Evolutionary conservation across 306 rosid species (phyloP).

Genomic region (Vicia faba): DNA sequence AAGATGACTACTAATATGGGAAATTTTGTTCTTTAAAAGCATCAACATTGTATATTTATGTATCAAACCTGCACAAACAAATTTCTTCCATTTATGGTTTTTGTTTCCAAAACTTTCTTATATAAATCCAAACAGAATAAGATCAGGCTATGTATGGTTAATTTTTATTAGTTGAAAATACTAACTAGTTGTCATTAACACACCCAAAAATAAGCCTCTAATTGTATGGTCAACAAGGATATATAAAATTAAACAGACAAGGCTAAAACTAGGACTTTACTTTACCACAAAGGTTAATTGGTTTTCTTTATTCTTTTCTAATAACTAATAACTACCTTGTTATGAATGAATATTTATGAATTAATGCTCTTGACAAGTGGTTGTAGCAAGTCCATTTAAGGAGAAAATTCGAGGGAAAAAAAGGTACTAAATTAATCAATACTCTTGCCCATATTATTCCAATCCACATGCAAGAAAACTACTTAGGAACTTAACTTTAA

Average conservation of each 20-base stretch:
- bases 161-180: constrained; percentile 26
- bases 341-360: constrained; percentile 17
- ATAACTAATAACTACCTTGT: constrained; percentile 25
- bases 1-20: constrained; percentile 38
- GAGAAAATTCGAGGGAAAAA: constrained; percentile 42
- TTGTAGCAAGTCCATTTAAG: constrained; percentile 47
- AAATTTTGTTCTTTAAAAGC: constrained; percentile 41
- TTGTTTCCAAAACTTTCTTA: constrained; percentile 24
- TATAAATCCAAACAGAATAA: constrained; percentile 34
- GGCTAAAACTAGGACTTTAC: constrained; percentile 16
- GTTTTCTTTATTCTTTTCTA: constrained; percentile 41
- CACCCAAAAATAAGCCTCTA: constrained; percentile 15
- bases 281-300: constrained; percentile 23
- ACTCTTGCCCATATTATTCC: constrained; percentile 55
- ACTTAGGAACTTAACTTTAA: constrained; percentile 59
- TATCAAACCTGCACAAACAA: constrained; percentile 35
- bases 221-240: constrained; percentile 37
- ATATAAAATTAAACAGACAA: constrained; percentile 32
- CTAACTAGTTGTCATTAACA: constrained; percentile 17
- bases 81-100: constrained; percentile 36
- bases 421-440: constrained; percentile 45
- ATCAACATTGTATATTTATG: constrained; percentile 9
- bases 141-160: constrained; percentile 30
- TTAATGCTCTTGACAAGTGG: constrained; percentile 44
- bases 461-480: constrained; percentile 65